Percentiles rank a stretch among this genome's conserved stretches.
Evolutionary conservation across 208 protist genomes (phyloP).

Genomic region (Leishmania guyanensis): DNA sequence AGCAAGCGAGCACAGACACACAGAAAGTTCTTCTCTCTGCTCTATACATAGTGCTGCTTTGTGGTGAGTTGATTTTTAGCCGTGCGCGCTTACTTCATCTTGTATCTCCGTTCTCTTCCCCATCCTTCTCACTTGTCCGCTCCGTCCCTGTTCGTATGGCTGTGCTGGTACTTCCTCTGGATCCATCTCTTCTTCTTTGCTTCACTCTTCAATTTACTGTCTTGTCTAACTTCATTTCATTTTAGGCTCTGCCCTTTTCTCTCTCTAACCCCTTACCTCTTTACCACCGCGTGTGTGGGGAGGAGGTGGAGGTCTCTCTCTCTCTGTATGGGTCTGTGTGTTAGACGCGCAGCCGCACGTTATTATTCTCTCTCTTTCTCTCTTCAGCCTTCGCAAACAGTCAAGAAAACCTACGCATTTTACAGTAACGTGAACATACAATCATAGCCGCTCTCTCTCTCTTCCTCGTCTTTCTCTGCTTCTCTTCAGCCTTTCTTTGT

Average conservation of each 20-base stretch:
- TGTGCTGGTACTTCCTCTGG: neutral
- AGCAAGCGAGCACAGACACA: neutral
- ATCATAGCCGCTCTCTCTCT: neutral
- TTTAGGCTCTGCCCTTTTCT: neutral
- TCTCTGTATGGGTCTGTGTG: neutral
- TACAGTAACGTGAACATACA: neutral
- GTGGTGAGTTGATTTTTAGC: neutral
- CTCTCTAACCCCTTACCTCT: neutral
- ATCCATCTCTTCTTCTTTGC: neutral
- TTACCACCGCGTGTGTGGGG: neutral
- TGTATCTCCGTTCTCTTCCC: no score
- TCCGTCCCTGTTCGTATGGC: neutral
- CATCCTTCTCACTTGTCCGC: neutral
- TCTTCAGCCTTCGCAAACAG: neutral
- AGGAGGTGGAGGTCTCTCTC: no score
- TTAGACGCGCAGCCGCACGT: neutral
- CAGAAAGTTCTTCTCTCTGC: neutral
- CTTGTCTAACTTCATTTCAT: neutral
- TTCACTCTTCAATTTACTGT: neutral
- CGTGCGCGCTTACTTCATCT: neutral
- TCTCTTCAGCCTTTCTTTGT: neutral
- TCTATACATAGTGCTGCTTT: neutral
- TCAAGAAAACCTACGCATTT: neutral
- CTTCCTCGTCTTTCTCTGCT: neutral
- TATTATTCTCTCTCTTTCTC: constrained; percentile 5